A percentile compares a stretch with the other conserved stretches of the same genome.
Evolutionary conservation across 257 asterid species (phyloP).

Genomic region (Nemophila menziesii): DNA sequence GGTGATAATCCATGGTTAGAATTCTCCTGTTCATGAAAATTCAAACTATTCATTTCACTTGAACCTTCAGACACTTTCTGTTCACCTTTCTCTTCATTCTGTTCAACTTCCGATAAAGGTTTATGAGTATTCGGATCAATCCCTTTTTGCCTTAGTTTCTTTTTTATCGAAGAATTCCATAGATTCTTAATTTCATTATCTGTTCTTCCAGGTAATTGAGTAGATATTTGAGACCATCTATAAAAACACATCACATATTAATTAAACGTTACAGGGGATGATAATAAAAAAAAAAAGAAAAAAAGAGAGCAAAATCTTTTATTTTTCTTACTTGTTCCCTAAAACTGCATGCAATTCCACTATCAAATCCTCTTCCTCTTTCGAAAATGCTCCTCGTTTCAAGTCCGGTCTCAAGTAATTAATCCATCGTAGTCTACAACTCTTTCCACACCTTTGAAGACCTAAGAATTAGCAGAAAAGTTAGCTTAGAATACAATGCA

Average conservation of each 20-base stretch:
- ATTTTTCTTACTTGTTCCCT: constrained; percentile 59
- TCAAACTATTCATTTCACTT: constrained; percentile 22
- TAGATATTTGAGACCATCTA: constrained; percentile 56
- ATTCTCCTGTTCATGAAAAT: constrained; percentile 23
- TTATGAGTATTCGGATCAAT: constrained; percentile 46
- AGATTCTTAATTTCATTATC: constrained; percentile 47
- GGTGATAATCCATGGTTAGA: constrained; percentile 11
- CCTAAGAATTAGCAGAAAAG: constrained; percentile 8
- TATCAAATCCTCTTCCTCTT: constrained; percentile 71
- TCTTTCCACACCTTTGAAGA: constrained; percentile 91
- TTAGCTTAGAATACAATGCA: neutral
- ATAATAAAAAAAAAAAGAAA: neutral
- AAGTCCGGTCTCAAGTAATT: constrained; percentile 88
- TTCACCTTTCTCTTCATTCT: constrained; percentile 6
- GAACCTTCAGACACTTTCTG: constrained; percentile 22
- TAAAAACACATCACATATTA: neutral
- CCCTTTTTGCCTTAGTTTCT: constrained; percentile 44
- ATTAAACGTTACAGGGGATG: neutral
- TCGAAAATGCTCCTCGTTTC: constrained; percentile 80
- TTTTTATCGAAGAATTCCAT: constrained; percentile 49
- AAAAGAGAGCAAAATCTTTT: neutral
- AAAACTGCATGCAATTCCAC: constrained; percentile 85
- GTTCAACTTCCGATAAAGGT: constrained; percentile 23
- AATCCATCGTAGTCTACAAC: constrained; percentile 86
- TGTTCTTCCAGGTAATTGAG: constrained; percentile 49